Base-by-base conservation (phyloP, 1,284 basidiomycete genomes). In the Naganishia sp. region DNA sequence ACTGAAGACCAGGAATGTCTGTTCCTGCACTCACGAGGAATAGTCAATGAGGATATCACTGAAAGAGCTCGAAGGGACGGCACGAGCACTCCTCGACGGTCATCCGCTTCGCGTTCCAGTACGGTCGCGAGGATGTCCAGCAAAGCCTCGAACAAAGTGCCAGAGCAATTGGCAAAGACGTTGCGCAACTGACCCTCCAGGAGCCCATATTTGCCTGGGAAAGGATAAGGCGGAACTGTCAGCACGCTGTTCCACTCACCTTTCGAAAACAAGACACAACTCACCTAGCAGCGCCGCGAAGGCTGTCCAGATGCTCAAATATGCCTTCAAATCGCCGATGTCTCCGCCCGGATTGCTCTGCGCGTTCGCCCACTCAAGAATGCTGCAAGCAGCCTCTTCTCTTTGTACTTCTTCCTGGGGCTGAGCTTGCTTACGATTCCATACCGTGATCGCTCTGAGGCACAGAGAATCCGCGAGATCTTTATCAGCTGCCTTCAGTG, bases 241-340 rank as follows among this genome's bases (percentile, higher is more conserved):
- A 18, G 18, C 53, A 15, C 5, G 33, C 28, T 7, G 18, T 15
- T 11, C 28, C 11, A 28, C 21, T 36, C 48, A 52, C 23, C 9
- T 39, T 9, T 9, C 36, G 36, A 39, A 28, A 10, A 10, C 36
- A 39, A 13, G 13, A 39, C 10, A 6, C 36, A 7, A 61, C 59
- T 52, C 25, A 61, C 59, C 59, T 16, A 61, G 33, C 36, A 61
- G 28, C 7, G 48, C 48, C 21, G 33, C 33, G n/a, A 61, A 61
- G 2, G 59, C 48, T 28, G 49, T 18, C 59, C 59, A 61, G 13
- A 28, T 50, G 21, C 31, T 42, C 21, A 61, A 52, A 36, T 52
- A 61, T n/a, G 39, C 21, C 28, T 52, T 61, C 59, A 61, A 52
- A 42, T 61, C 59, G 36, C 25, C 39, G 1, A 61, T 28, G 31